Conservation (phyloP, 305 asterid genomes). For the Withania somnifera region DNA sequence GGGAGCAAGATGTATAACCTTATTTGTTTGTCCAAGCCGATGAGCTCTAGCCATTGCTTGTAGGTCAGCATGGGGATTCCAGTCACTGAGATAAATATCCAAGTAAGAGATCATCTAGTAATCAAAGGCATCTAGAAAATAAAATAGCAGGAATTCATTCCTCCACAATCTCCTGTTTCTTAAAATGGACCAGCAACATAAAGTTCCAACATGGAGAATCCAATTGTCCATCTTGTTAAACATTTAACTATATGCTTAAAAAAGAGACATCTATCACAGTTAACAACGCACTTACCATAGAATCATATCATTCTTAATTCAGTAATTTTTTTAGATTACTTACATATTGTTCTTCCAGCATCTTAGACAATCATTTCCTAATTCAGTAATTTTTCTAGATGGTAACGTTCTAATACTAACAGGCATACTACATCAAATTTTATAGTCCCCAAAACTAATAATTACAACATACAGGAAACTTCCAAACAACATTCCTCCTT, state of each 20-base stretch:
- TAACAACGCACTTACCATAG: neutral
- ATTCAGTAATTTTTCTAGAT: too few species aligned
- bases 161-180: neutral
- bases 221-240: neutral
- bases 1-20: conserved; percentile 38
- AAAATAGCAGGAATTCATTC: neutral
- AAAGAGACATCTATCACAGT: neutral
- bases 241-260: neutral
- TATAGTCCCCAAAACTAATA: too few species aligned
- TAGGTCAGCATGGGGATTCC: conserved; percentile 99
- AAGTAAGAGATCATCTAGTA: conserved; percentile 6
- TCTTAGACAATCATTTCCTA: too few species aligned
- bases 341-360: too few species aligned
- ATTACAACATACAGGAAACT: too few species aligned
- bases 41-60: conserved; percentile 99
- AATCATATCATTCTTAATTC: neutral
- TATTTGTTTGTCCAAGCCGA: conserved; percentile 96
- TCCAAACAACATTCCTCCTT: too few species aligned
- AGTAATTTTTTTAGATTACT: too few species aligned
- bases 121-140: neutral
- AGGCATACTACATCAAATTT: too few species aligned
- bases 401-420: too few species aligned
- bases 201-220: neutral
- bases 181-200: neutral
- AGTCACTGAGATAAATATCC: conserved; percentile 56